phyloP scores from a whole-genome alignment of 2,329 filamentous ascomycete species.

The Aureobasidium leucospermi region DNA sequence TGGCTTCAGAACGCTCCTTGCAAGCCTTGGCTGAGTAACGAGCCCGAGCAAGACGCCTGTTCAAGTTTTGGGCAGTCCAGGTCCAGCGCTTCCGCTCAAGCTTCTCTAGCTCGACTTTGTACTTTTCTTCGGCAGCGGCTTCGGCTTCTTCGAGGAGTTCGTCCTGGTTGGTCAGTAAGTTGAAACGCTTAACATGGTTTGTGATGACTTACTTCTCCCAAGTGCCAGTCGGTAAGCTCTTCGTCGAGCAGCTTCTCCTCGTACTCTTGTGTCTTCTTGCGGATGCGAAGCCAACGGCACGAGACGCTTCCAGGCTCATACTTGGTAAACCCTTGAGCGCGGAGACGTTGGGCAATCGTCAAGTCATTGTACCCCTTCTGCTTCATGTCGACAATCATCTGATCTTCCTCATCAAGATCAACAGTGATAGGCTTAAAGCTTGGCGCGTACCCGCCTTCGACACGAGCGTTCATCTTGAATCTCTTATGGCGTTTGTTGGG shows the following conservation, averaged over 20 bases:
- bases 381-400: conserved; percentile 38
- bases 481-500: background rate
- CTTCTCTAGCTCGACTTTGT: conserved; percentile 33
- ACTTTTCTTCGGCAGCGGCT: conserved; percentile 35
- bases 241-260: conserved; percentile 41
- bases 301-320: conserved; percentile 43
- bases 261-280: conserved; percentile 33
- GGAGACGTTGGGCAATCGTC: conserved; percentile 36
- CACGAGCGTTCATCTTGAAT: background rate
- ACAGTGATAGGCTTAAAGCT: conserved; percentile 17
- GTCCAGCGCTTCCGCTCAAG: conserved; percentile 38
- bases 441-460: background rate
- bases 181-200: background rate
- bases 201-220: conserved; percentile 36
- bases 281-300: conserved; percentile 41
- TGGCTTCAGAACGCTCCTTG: conserved; percentile 34
- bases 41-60: conserved; percentile 29
- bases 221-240: conserved; percentile 43
- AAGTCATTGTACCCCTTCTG: conserved; percentile 36
- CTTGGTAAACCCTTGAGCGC: conserved; percentile 33
- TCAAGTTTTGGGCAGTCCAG: conserved; percentile 30
- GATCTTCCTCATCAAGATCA: conserved; percentile 42
- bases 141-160: conserved; percentile 35
- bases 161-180: conserved; percentile 31
- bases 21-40: conserved; percentile 43